Evolutionary conservation across 768 basidiomycete genomes (phyloP), one percentile per base, ranked within the genome.

Genomic region (Ramaria rubella): DNA sequence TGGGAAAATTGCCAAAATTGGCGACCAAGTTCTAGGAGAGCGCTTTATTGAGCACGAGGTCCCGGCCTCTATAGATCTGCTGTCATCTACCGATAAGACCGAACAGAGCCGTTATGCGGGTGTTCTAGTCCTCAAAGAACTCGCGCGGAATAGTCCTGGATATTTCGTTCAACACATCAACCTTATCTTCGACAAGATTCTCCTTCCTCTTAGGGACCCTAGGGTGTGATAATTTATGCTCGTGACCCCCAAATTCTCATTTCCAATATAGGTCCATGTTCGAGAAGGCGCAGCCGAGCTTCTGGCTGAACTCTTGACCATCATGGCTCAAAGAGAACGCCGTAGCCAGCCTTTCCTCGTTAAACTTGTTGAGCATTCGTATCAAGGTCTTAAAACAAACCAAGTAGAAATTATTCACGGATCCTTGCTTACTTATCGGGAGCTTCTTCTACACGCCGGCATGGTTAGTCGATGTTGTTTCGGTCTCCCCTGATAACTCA

Each of bases 241-340:
- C 36, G 23, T 19, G 15, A 24, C 17, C 15, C 14, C 31, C 11
- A 48, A 33, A 36, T 42, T 19, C 12, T 58, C 2, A 31, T 53
- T 19, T 34, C 36, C 6, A 23, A 19, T 31, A 21, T 21, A 55
- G 38, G 72, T 73, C n/a, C 87, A 91, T 66, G 91, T 97, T 12
- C 76, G 95, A 56, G 95, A 97, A 70, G 89, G 90, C 30, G 93
- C 94, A 0, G 92, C 94, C 0, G 91, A 95, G 62, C 79, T 98
- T 4, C 76, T 99, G n/a, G 91, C 93, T 0, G 89, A 88, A 1
- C 95, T 94, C 68, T 72, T 98, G 46, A 88, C 92, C 63, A 95
- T 97, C 58, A 83, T 95, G 9, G 81, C 82, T 26, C 75, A 80
- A 61, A 74, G 92, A 65, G 84, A 90, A 63, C 79, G 87, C 19